Conservation (phyloP, 192 early-diverging fungal genomes). For the Backusella australiensis region DNA sequence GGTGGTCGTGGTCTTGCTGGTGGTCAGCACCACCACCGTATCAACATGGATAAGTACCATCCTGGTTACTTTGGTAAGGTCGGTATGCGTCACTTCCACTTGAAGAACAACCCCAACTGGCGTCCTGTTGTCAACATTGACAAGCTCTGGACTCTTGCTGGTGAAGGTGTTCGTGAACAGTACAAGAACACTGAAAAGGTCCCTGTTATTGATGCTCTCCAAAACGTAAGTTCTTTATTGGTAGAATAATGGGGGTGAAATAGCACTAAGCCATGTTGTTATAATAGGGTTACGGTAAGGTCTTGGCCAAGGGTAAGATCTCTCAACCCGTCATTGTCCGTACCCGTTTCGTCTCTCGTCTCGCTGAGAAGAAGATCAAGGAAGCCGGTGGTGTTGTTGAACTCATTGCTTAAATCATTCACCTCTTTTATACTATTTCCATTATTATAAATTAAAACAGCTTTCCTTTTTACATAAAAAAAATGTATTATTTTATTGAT, state of each 20-base stretch:
- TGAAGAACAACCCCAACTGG: constrained; percentile 86
- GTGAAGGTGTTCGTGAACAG: constrained; percentile 79
- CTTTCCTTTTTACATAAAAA: neutral
- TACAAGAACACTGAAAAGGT: constrained; percentile 83
- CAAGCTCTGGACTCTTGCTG: constrained; percentile 88
- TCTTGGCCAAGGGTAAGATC: constrained; percentile 91
- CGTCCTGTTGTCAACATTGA: constrained; percentile 89
- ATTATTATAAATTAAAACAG: neutral
- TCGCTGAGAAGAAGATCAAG: constrained; percentile 98
- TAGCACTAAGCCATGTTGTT: neutral
- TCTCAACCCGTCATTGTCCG: constrained; percentile 95
- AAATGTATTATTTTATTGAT: constrained; percentile 3
- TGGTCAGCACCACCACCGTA: constrained; percentile 99
- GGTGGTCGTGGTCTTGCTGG: constrained; percentile 99
- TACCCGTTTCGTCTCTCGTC: constrained; percentile 84
- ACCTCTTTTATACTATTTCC: neutral
- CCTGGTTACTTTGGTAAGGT: constrained; percentile 99
- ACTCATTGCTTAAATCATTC: constrained; percentile 51
- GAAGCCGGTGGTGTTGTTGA: constrained; percentile 82
- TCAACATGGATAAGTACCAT: constrained; percentile 99
- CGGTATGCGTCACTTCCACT: constrained; percentile 99
- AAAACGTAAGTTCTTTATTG: neutral
- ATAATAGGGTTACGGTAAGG: constrained; percentile 84
- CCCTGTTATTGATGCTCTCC: constrained; percentile 88
- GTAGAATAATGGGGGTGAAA: neutral